These are phyloP conservation scores for Trichaptum fuscoviolaceum DNA, from an alignment of 768 basidiomycete species.

Conservation along the genomic window DNA sequence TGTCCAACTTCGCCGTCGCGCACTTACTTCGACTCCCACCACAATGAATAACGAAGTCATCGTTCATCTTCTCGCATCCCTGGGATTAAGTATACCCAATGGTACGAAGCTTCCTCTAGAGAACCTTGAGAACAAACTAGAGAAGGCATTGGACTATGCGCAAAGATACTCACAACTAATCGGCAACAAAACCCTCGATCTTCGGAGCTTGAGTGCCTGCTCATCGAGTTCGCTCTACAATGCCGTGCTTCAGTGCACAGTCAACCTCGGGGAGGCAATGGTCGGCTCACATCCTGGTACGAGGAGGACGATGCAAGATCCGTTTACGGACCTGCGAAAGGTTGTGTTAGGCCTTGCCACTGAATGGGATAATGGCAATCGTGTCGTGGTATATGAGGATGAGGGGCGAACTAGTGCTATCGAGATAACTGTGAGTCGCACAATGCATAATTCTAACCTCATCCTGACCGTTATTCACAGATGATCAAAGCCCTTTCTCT, in stretches of 20 bases:
- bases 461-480: neutral
- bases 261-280: neutral
- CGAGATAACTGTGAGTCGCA: neutral
- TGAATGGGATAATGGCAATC: neutral
- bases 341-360: neutral
- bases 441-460: neutral
- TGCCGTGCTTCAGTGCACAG: neutral
- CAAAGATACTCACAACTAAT: neutral
- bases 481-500: neutral
- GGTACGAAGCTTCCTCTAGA: neutral
- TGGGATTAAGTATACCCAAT: neutral
- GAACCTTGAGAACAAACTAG: neutral
- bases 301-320: neutral
- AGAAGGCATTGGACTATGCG: slow-evolving; percentile 1
- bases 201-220: neutral
- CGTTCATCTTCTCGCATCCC: neutral
- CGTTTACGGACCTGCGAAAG: neutral
- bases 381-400: neutral
- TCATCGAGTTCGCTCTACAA: neutral
- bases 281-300: neutral
- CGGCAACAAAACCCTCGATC: neutral
- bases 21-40: neutral
- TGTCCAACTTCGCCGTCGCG: neutral
- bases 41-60: neutral
- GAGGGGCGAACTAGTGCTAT: neutral